Base-by-base conservation (phyloP, 1,284 basidiomycete species). In the Lignosus rhinocerotis region DNA sequence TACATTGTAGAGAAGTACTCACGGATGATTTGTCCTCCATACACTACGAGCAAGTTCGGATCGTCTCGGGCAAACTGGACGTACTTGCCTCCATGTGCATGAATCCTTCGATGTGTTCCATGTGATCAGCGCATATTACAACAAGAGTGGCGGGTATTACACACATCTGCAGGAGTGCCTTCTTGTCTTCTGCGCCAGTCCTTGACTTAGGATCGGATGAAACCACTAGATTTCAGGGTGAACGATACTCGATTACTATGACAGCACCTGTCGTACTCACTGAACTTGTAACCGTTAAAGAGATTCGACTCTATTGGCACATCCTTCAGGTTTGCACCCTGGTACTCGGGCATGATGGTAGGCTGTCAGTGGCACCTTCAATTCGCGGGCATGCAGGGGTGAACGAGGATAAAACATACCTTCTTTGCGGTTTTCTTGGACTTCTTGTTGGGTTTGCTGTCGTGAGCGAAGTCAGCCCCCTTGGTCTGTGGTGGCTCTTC, bases 261-360 rank as follows among this genome's bases (percentile, higher is more conserved):
- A 6, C 5, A 19, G 44, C 14, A 36, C 16, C 1, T 12, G 5
- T 7, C 12, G 14, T 6, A 78, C 88, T 68, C 56, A 94, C 94
- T 86, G 69, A 96, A 96, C 42, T 82, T 89, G 72, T 88, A 78
- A 21, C 81, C 88, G 10, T 84, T 76, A 65, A 97, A 94, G 16
- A 96, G 72, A 41, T 84, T 72, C 10, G 81, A 84, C 62, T 86
- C 78, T 1, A 86, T 76, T 34, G 80, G 64, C 7, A 93, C 77
- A 6, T 82, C 80, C 54, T 82, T 83, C 8, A 87, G 70, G 53
- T 83, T 82, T 14, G 84, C 79, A 6, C 90, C 87, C 63, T 81
- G 78, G 67, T 88, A 87, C 65, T 82, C 84, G 4, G 85, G 80
- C 55, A 93, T 79, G 21, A 93, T 76, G 7, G 76, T 76, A 0